A percentile compares a stretch with the other conserved stretches of the same genome.
Conservation (phyloP, 2,329 filamentous ascomycete species). For the Beauveria pseudobassiana region DNA sequence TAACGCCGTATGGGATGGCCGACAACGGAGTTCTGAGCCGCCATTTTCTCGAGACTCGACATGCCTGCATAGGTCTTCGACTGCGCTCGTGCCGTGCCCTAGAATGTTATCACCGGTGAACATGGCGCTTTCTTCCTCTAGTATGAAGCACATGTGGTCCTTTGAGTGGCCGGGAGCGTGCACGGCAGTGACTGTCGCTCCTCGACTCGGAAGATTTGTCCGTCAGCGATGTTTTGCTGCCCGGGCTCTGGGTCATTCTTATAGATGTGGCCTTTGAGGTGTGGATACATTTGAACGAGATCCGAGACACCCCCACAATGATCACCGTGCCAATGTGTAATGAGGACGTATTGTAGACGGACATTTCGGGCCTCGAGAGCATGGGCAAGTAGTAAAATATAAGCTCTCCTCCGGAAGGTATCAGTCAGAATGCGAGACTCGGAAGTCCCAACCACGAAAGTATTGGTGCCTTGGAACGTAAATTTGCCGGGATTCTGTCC, state of each 20-base stretch:
- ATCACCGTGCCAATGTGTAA: constrained; percentile 70
- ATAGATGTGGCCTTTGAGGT: constrained; percentile 33
- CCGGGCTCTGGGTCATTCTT: constrained; percentile 44
- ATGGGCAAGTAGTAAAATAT: constrained; percentile 35
- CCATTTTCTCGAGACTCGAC: constrained; percentile 55
- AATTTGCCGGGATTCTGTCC: constrained; percentile 39
- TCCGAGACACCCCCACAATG: constrained; percentile 61
- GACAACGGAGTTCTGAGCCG: constrained; percentile 34
- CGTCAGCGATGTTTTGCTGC: constrained; percentile 35
- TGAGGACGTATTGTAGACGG: constrained; percentile 44
- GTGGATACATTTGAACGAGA: constrained; percentile 30
- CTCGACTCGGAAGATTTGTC: constrained; percentile 39
- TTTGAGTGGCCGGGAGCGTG: constrained; percentile 63
- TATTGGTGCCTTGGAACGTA: constrained; percentile 60
- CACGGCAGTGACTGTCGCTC: constrained; percentile 53
- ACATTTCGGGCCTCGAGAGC: constrained; percentile 11
- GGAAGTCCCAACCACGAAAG: constrained; percentile 65
- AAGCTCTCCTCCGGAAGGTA: constrained; percentile 63
- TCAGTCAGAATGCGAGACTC: constrained; percentile 59
- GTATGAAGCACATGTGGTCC: constrained; percentile 61
- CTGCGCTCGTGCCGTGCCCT: constrained; percentile 66
- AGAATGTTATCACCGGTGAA: constrained; percentile 72
- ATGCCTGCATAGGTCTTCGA: constrained; percentile 59
- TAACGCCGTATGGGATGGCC: constrained; percentile 57
- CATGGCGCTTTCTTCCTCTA: constrained; percentile 57